Base-by-base conservation (phyloP, 176 grass and related monocot species). In the Eleusine coracana region DNA sequence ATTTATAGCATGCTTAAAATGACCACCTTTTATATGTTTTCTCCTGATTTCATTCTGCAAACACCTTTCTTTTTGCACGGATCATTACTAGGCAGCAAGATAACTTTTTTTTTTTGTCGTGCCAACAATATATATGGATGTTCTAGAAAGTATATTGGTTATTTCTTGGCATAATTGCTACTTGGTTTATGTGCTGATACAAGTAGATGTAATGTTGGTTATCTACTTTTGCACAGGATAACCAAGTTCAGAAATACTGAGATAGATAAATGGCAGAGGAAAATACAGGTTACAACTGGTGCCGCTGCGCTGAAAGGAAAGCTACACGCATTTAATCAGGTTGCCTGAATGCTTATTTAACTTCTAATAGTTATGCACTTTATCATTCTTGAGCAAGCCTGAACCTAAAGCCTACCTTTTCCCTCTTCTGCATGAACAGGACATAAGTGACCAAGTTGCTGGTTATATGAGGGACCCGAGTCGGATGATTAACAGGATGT, bases 191-290 rank as follows among this genome's bases (percentile, higher is more conserved):
- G 9, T 17, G 54, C 31, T 41, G 15, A 27, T 68, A 70, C 18
- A 50, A 42, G 60, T 25, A 4, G 68, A 55, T 3, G 13, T 45
- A 17, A 67, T 11, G 6, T 46, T 55, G 38, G 17, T 61, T 18
- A 50, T 90, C 71, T 5, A 64, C 54, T 56, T 56, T 40, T 71
- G 68, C 69, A 61, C 92, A 95, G 96, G 88, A 88, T 92, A 88
- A 50, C 80, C n/a, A 78, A 44, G 7, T 98, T 88, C 68, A 90
- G 89, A 81, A 93, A 98, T 74, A 87, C 68, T 68, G 91, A 90
- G 52, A 79, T 95, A 81, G 96, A 98, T 85, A 98, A 95, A 84
- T 98, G 96, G 92, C 92, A 98, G 69, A 91, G 92, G 82, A 95
- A 95, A 90, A 92, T 93, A 88, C 90, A 91, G 41, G 90, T 95